phyloP scores from a whole-genome alignment of 2,329 filamentous ascomycete species.

The Diatrype stigma region DNA sequence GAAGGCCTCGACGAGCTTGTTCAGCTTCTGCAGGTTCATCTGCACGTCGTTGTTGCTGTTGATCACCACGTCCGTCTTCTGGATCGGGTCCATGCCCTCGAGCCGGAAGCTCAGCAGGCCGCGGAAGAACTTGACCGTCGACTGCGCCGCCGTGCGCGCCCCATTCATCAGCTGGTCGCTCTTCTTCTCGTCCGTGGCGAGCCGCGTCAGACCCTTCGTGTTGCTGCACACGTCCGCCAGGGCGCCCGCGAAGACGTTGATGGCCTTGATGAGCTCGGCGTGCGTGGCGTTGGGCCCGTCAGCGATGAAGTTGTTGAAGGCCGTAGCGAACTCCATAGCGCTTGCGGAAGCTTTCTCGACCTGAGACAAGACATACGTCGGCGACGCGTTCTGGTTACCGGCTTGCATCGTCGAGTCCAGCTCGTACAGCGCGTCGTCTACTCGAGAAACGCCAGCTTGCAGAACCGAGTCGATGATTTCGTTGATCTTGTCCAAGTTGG shows the following conservation, averaged over 20 bases:
- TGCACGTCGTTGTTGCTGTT: slow-evolving; percentile 96
- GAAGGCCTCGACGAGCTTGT: slow-evolving; percentile 88
- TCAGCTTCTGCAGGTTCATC: slow-evolving; percentile 87
- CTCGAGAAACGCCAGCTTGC: slow-evolving; percentile 85
- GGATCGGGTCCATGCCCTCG: slow-evolving; percentile 81
- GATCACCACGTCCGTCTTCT: slow-evolving; percentile 96
- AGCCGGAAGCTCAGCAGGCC: slow-evolving; percentile 89
- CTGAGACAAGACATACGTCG: slow-evolving; percentile 90
- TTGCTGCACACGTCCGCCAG: slow-evolving; percentile 93
- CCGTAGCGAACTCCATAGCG: slow-evolving; percentile 94
- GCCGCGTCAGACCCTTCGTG: slow-evolving; percentile 88
- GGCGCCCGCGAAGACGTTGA: slow-evolving; percentile 84
- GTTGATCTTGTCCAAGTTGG: slow-evolving; percentile 89
- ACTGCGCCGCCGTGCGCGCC: slow-evolving; percentile 77
- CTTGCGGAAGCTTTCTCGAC: slow-evolving; percentile 94
- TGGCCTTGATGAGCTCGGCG: slow-evolving; percentile 86
- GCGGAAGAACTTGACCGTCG: slow-evolving; percentile 92
- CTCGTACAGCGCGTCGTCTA: slow-evolving; percentile 96
- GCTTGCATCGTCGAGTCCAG: slow-evolving; percentile 97
- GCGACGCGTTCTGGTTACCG: slow-evolving; percentile 95
- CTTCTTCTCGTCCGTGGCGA: slow-evolving; percentile 95
- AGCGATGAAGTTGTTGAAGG: slow-evolving; percentile 98
- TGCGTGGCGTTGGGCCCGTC: slow-evolving; percentile 90
- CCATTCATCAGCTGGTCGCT: slow-evolving; percentile 78
- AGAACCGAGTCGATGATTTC: slow-evolving; percentile 96